Evolutionary conservation across 768 basidiomycete species (phyloP).

Genomic region (Termitomyces sp.): DNA sequence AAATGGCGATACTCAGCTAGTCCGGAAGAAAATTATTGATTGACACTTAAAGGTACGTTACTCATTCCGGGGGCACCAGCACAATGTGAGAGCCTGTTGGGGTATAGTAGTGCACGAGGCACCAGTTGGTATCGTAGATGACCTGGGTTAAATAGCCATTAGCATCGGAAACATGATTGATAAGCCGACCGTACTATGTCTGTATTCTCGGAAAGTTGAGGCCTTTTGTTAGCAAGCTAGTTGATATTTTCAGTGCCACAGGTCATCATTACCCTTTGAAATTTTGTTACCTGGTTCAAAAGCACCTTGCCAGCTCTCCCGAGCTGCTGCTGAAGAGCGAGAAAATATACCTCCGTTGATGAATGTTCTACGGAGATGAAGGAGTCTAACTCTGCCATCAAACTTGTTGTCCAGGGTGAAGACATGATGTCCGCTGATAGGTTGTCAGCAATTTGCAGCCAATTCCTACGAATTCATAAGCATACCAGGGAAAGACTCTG

Average conservation of each 20-base stretch:
- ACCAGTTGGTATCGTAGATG: neutral
- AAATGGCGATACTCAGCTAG: neutral
- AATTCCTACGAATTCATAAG: neutral
- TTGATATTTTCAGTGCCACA: neutral
- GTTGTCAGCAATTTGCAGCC: neutral
- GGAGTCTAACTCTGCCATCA: constrained; percentile 35
- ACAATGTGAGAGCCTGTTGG: constrained; percentile 10
- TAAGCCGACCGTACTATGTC: neutral
- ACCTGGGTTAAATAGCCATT: neutral
- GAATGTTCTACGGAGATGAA: constrained; percentile 18
- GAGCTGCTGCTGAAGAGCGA: constrained; percentile 29
- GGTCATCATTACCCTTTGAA: neutral
- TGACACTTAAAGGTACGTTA: neutral
- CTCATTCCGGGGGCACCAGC: constrained; percentile 4
- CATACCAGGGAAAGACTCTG: constrained; percentile 24
- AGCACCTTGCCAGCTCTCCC: constrained; percentile 19
- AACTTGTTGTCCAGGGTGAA: constrained; percentile 51
- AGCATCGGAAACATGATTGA: neutral
- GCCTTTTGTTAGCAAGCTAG: neutral
- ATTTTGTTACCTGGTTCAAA: constrained; percentile 22
- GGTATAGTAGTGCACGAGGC: constrained; percentile 9
- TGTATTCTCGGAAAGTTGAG: neutral
- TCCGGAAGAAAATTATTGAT: neutral
- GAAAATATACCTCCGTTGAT: constrained; percentile 19
- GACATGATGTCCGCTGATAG: constrained; percentile 22